These are phyloP conservation scores for Boletus rubescentipes DNA, from an alignment of 768 basidiomycete species.

Conservation along the genomic window DNA sequence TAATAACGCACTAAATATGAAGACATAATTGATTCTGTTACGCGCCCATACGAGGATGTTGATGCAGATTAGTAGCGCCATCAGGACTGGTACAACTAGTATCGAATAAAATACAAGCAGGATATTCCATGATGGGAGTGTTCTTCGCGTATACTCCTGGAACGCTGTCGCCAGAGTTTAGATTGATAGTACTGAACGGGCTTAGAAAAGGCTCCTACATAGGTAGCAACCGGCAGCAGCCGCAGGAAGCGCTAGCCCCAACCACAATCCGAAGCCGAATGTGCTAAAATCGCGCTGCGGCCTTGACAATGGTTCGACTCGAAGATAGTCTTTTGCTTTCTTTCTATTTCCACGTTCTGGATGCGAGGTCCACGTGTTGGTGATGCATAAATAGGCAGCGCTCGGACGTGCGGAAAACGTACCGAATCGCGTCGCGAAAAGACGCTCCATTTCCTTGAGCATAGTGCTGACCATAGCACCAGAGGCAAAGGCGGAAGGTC, in stretches of 20 bases:
- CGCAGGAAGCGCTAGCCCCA: slow-evolving; percentile 75
- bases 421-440: slow-evolving; percentile 81
- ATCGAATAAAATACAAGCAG: slow-evolving; percentile 79
- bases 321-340: slow-evolving; percentile 65
- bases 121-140: slow-evolving; percentile 67
- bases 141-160: slow-evolving; percentile 46
- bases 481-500: slow-evolving; percentile 65
- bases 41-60: slow-evolving; percentile 79
- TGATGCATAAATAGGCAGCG: not conserved
- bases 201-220: slow-evolving; percentile 21
- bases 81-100: slow-evolving; percentile 70
- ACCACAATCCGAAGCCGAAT: slow-evolving; percentile 68
- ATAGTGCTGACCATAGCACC: slow-evolving; percentile 59
- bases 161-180: slow-evolving; percentile 44
- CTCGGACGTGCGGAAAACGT: slow-evolving; percentile 23
- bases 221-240: slow-evolving; percentile 66
- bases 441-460: slow-evolving; percentile 72
- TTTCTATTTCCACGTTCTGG: slow-evolving; percentile 73
- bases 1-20: slow-evolving; percentile 70
- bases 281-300: slow-evolving; percentile 64
- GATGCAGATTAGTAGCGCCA: slow-evolving; percentile 75
- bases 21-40: slow-evolving; percentile 87
- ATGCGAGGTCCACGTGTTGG: not conserved
- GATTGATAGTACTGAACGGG: not conserved
- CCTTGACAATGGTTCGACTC: slow-evolving; percentile 48